These are phyloP conservation scores for Pisolithus microcarpus DNA, from an alignment of 768 basidiomycete species.

Conservation along the genomic window DNA sequence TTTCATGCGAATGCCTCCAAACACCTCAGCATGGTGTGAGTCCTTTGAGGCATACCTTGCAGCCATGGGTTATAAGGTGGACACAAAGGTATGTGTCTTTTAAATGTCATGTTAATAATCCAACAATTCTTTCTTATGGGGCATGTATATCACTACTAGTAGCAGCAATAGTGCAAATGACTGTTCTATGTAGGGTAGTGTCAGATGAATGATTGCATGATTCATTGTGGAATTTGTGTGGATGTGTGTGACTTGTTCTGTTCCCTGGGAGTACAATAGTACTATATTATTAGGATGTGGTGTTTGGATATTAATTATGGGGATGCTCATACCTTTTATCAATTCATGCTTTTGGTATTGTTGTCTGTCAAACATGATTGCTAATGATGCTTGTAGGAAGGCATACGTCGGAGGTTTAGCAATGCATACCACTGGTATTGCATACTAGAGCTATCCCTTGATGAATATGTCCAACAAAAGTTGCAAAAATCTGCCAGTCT, in stretches of 20 bases:
- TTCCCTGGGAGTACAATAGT: not conserved
- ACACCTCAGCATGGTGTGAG: conserved; percentile 22
- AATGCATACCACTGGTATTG: conserved; percentile 24
- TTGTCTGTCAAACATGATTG: not conserved
- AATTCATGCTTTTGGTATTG: too few species aligned
- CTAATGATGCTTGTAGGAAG: conserved; percentile 11
- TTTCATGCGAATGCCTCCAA: conserved; percentile 22
- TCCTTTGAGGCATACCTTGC: conserved; percentile 20
- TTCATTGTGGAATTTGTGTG: too few species aligned
- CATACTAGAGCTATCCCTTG: conserved; percentile 8
- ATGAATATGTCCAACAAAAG: conserved; percentile 3
- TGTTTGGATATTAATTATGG: too few species aligned
- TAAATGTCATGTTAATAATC: too few species aligned
- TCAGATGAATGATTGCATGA: not conserved
- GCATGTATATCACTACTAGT: too few species aligned
- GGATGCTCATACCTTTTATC: too few species aligned
- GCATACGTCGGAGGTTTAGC: conserved; percentile 17
- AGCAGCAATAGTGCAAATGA: too few species aligned
- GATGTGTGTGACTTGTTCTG: too few species aligned
- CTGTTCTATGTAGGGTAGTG: too few species aligned
- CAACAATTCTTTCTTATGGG: conserved; percentile 6
- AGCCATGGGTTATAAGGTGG: conserved; percentile 15
- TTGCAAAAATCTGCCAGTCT: not conserved
- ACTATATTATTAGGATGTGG: too few species aligned
- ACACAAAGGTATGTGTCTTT: conserved; percentile 6